Base-by-base conservation (phyloP, 2,329 filamentous ascomycete species). In the Fusarium drepaniforme region DNA sequence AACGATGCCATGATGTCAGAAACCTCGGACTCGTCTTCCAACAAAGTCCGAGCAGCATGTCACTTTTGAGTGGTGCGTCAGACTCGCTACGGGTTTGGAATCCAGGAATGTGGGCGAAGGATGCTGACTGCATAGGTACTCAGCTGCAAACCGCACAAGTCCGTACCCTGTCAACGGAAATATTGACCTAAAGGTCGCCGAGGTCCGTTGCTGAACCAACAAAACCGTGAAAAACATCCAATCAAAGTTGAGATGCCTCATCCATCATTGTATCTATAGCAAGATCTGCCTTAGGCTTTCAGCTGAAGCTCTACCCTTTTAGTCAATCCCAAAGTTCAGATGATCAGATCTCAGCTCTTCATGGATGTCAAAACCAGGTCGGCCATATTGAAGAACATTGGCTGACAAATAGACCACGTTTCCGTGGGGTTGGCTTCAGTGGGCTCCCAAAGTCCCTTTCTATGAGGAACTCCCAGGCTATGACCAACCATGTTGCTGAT, bases 401-500 rank as follows among this genome's bases (percentile, higher is more conserved):
- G 15, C 61, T 56, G 25, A 74, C 46, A 1, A 49, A 80, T 74
- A 0, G 49, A 61, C 79, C 78, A 80, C 3, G 18, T 53, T 8
- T 65, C n/a, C 8, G 18, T 33, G 3, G 44, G 12, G 28, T 23
- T 23, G 38, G 33, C 21, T 56, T n/a, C 12, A 8, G 18, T 53
- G 28, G 28, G 12, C 12, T 33, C 28, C 51, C 28, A 35, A 56
- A 56, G 23, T 33, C 18, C 40, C 28, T 42, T 33, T 5, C 74
- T 75, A n/a, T 77, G 71, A 11, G 78, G 59, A 16, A 78, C 78
- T 9, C 79, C 79, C 7, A 81, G 40, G 64, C 79, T 23, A 66
- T 77, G 21, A 78, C 70, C 9, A 73, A 40, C 70, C 74, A 76
- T 1, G 75, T 64, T 4, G 38, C 1, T 4, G n/a, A n/a, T 5